Conservation (phyloP, 305 asterid species). For the Plantago lanceolata region DNA sequence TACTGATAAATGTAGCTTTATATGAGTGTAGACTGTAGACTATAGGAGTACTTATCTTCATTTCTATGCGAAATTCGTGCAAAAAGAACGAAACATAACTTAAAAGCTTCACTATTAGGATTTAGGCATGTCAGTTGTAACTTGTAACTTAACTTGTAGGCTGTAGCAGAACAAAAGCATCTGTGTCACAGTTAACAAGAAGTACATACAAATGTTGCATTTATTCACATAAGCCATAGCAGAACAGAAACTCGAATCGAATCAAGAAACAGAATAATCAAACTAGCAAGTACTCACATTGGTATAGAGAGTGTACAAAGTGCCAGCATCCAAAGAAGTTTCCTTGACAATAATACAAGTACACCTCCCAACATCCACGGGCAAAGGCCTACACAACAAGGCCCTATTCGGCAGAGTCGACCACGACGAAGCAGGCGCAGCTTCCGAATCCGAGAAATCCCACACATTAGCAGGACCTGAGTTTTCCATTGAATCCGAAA, state of each 20-base stretch:
- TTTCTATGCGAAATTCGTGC: background rate
- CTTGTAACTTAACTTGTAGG: too few relatives aligned
- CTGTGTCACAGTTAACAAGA: too few relatives aligned
- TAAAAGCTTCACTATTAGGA: background rate
- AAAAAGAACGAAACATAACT: background rate
- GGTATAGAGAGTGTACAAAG: conserved; percentile 71
- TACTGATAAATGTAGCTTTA: background rate
- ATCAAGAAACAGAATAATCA: background rate
- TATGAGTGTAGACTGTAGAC: background rate
- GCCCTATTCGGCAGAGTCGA: conserved; percentile 84
- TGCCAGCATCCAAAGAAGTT: conserved; percentile 55
- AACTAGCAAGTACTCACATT: conserved; percentile 41
- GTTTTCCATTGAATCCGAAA: conserved; percentile 35
- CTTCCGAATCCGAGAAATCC: conserved; percentile 82
- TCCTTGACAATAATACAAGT: conserved; percentile 87
- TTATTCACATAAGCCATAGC: too few relatives aligned
- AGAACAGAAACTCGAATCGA: background rate
- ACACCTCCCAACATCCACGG: conserved; percentile 82
- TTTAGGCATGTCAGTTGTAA: background rate
- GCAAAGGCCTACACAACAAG: conserved; percentile 81
- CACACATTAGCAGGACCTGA: conserved; percentile 53
- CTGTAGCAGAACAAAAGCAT: background rate
- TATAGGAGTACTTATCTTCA: too few relatives aligned
- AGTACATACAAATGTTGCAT: too few relatives aligned
- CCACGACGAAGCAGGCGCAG: conserved; percentile 96